Conservation (phyloP, 164 flowering plant genomes). For the Berberis thunbergii region DNA sequence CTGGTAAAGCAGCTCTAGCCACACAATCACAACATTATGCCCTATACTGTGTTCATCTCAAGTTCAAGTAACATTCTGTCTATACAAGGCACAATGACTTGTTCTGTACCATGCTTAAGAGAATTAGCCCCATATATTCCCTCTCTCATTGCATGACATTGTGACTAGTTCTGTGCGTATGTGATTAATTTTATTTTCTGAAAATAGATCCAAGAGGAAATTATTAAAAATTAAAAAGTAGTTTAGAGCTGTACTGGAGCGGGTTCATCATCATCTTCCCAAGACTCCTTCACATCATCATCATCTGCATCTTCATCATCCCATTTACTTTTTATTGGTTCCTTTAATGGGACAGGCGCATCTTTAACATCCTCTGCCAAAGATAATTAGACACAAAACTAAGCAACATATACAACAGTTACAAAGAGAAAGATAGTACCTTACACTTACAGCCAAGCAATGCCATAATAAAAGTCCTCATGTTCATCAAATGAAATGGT, state of each 20-base stretch:
- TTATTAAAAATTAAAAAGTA: not conserved
- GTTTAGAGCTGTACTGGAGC: conserved; percentile 30
- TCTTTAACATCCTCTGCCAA: not conserved
- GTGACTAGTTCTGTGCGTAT: not conserved
- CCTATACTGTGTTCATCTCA: no score
- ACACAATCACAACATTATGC: no score
- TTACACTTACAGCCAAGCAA: no score
- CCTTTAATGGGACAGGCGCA: conserved; percentile 42
- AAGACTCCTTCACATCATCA: conserved; percentile 71
- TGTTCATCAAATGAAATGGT: no score
- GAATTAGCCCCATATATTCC: not conserved
- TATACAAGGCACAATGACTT: not conserved
- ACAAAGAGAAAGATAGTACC: no score
- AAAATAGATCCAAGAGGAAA: not conserved
- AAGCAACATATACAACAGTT: no score
- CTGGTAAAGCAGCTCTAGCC: no score
- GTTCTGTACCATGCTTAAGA: not conserved
- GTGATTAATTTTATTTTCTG: not conserved
- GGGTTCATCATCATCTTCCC: conserved; percentile 92
- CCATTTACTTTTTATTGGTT: conserved; percentile 42
- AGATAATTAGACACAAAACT: no score
- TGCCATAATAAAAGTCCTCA: no score
- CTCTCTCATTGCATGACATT: not conserved
- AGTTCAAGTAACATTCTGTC: not conserved
- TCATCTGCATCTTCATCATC: conserved; percentile 86